Percentiles rank a stretch among this genome's conserved stretches.
Evolutionary conservation across 768 basidiomycete genomes (phyloP).

Genomic region (Gymnopilus junonius): DNA sequence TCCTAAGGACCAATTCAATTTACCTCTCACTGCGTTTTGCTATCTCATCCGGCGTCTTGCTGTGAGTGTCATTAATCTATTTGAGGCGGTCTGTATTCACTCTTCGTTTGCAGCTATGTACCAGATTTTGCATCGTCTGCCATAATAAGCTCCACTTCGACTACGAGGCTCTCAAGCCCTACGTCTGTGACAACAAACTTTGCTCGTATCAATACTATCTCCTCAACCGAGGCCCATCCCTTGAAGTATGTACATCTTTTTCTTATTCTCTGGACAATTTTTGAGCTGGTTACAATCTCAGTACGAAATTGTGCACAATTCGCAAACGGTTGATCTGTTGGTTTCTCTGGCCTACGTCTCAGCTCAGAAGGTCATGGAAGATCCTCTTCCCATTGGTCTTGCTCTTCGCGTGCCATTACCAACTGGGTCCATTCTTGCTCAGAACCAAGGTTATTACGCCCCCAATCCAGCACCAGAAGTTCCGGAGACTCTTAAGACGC

Average conservation of each 20-base stretch:
- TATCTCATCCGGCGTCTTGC: slow-evolving; percentile 69
- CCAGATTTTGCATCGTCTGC: slow-evolving; percentile 76
- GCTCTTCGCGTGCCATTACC: slow-evolving; percentile 57
- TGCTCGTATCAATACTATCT: slow-evolving; percentile 75
- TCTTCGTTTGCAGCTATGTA: slow-evolving; percentile 52
- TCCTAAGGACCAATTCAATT: slow-evolving; percentile 48
- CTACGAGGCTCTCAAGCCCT: slow-evolving; percentile 70
- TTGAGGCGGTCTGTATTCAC: not conserved
- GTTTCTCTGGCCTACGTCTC: slow-evolving; percentile 65
- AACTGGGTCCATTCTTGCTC: not conserved
- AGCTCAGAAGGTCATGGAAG: slow-evolving; percentile 56
- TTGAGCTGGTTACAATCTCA: slow-evolving; percentile 31
- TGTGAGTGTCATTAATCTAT: slow-evolving; percentile 37
- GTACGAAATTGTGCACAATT: slow-evolving; percentile 74
- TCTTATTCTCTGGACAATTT: not conserved
- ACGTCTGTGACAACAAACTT: slow-evolving; percentile 67
- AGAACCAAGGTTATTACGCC: not conserved
- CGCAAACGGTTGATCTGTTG: slow-evolving; percentile 68
- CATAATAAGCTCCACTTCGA: slow-evolving; percentile 57
- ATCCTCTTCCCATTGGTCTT: slow-evolving; percentile 64
- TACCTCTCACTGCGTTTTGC: slow-evolving; percentile 64
- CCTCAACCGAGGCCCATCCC: slow-evolving; percentile 65
- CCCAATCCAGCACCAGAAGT: not conserved
- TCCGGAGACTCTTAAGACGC: not conserved
- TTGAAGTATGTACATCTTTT: slow-evolving; percentile 52